Percentiles rank a stretch among this genome's conserved stretches.
Conservation (phyloP, 768 basidiomycete species). For the Amanita muscaria region DNA sequence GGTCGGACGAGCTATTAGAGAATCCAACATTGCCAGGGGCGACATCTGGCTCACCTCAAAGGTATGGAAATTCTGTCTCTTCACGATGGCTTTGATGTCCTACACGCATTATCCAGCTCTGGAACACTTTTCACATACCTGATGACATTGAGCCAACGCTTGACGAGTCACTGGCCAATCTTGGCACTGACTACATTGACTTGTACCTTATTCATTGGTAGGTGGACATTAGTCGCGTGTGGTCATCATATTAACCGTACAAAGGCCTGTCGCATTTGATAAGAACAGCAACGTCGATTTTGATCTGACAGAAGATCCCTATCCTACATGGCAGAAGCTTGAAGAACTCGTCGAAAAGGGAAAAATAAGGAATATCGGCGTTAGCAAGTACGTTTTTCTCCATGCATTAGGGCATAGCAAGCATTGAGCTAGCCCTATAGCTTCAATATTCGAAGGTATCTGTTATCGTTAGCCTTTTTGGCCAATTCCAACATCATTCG, state of each 20-base stretch:
- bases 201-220: conserved; percentile 79
- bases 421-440: conserved; percentile 17
- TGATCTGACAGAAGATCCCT: conserved; percentile 58
- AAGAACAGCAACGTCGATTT: conserved; percentile 34
- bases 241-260: neutral
- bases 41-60: conserved; percentile 66
- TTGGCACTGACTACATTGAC: conserved; percentile 67
- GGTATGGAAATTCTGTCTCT: conserved; percentile 13
- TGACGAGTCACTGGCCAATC: conserved; percentile 53
- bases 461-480: neutral
- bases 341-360: conserved; percentile 73
- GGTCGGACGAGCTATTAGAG: conserved; percentile 52
- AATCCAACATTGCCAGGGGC: conserved; percentile 51
- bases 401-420: neutral
- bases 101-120: conserved; percentile 30
- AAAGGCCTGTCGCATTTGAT: conserved; percentile 61
- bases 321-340: conserved; percentile 74
- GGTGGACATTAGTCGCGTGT: neutral
- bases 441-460: conserved; percentile 52
- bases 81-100: neutral
- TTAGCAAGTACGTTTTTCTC: conserved; percentile 57
- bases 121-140: conserved; percentile 69
- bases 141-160: conserved; percentile 61
- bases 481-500: conserved; percentile 7
- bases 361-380: conserved; percentile 70